Base-by-base conservation (phyloP, 768 basidiomycete genomes). In the Hirschioporus abietinus region DNA sequence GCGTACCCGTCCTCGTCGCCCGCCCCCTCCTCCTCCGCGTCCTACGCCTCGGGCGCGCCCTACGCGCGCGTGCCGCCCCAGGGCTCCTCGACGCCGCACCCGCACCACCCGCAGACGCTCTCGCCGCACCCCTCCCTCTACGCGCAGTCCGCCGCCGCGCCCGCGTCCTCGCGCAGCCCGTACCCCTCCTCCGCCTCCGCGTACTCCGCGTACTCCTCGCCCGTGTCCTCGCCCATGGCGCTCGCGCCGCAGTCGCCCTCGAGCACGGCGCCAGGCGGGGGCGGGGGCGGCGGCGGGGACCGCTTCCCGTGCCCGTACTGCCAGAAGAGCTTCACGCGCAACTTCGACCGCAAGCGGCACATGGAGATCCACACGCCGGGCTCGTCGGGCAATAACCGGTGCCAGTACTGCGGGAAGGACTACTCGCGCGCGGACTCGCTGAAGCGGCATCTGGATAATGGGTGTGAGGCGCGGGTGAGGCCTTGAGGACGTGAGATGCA, bases 261-360 rank as follows among this genome's bases (percentile, higher is more conserved):
- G 7, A 74, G 15, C 65, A 70, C 72, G 9, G 65, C 71, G 20
- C 61, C 79, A 66, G 77, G 82, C n/a, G n/a, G n/a, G n/a, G n/a
- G n/a, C n/a, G n/a, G n/a, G n/a, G n/a, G n/a, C n/a, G n/a, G n/a
- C 64, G 76, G 81, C 61, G 83, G 82, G 63, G 90, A 91, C 72
- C 85, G 89, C 52, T 90, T 83, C 78, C 80, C 83, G 66, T 93
- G 91, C 78, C 85, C 89, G 66, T 83, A 84, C 70, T 93, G 91
- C 75, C 87, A 87, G 64, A 89, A 89, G 76, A 88, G 90, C 26
- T 93, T 93, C 75, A 91, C 90, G 35, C 85, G 91, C 68, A 83
- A 88, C 66, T 90, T 92, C 76, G 91, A 93, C 77, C 85, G 89
- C 70, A 91, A 92, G 77, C 84, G 91, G 68, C 91, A 93, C 77